Conservation (phyloP, 768 basidiomycete species). For the Cystofilobasidium capitatum region DNA sequence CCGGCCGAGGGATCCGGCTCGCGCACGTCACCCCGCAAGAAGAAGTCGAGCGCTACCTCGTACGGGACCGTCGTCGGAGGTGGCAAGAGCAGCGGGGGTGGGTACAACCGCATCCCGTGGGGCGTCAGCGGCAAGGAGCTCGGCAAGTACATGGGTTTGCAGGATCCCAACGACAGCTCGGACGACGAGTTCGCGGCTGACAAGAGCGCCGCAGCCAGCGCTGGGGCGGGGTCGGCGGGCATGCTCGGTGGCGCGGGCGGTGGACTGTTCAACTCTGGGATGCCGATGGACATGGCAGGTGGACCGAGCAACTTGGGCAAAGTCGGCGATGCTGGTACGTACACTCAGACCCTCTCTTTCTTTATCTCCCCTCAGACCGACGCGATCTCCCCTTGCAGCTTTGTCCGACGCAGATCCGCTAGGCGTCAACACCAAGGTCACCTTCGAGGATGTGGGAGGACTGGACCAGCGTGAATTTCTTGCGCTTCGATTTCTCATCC, state of each 20-base stretch:
- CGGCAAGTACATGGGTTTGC: constrained; percentile 34
- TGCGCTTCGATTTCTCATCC: constrained; percentile 5
- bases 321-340: constrained; percentile 61
- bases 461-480: constrained; percentile 71
- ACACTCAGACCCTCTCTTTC: constrained; percentile 34
- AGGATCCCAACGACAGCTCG: constrained; percentile 6
- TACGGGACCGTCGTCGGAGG: constrained; percentile 8
- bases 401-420: constrained; percentile 93
- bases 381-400: constrained; percentile 42
- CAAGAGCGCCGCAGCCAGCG: constrained; percentile 28
- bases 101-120: constrained; percentile 28
- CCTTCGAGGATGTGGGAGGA: constrained; percentile 93
- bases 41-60: not conserved
- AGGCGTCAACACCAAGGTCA: constrained; percentile 83
- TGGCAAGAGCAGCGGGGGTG: not conserved
- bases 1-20: not conserved
- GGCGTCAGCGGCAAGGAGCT: constrained; percentile 32
- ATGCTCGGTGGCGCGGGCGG: constrained; percentile 43
- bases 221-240: constrained; percentile 30
- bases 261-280: constrained; percentile 42
- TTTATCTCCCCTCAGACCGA: constrained; percentile 12
- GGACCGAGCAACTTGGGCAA: constrained; percentile 79
- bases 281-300: constrained; percentile 52
- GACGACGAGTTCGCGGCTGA: constrained; percentile 33
- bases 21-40: constrained; percentile 3